Evolutionary conservation across 352 stramenopile species (phyloP).

Genomic region (Phytophthora ohioensis): DNA sequence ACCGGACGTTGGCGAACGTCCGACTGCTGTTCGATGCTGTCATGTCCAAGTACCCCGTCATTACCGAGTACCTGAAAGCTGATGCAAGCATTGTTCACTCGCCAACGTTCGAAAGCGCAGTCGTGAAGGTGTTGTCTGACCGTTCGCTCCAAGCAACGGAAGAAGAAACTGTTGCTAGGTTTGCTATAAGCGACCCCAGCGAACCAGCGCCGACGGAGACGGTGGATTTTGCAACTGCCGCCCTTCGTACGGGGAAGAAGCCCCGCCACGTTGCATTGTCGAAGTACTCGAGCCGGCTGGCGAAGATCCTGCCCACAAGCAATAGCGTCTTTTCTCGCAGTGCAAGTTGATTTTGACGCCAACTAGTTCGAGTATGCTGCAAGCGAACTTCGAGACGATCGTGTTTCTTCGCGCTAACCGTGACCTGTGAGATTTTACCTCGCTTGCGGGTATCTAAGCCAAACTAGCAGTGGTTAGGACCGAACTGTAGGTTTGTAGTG

Average conservation of each 20-base stretch:
- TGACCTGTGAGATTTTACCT: not conserved
- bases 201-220: not conserved
- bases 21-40: not conserved
- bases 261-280: not conserved
- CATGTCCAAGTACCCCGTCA: not conserved
- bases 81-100: not conserved
- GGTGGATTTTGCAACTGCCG: not conserved
- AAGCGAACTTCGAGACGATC: not conserved
- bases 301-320: not conserved
- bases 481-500: no score
- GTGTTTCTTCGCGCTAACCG: not conserved
- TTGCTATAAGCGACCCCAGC: no score
- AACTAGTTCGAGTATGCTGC: not conserved
- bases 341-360: not conserved
- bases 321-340: not conserved
- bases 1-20: not conserved
- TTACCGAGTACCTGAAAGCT: not conserved
- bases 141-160: no score
- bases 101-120: no score
- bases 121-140: no score
- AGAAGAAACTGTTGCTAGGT: no score
- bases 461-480: no score
- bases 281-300: not conserved
- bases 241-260: not conserved
- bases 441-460: not conserved